phyloP scores from a whole-genome alignment of 345 rosid species.

The Citrus maxima region DNA sequence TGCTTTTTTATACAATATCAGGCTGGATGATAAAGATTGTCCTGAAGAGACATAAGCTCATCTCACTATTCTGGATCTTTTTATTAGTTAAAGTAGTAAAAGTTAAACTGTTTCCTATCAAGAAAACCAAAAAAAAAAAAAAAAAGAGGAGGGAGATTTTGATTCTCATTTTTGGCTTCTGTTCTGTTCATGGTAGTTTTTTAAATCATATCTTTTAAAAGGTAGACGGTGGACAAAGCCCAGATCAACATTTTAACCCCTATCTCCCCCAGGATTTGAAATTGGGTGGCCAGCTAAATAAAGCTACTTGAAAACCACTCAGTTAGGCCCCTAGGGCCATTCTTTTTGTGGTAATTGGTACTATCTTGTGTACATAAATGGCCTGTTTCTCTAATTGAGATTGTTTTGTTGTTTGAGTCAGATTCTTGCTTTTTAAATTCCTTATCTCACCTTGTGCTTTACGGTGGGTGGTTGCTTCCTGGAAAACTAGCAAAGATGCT shows the following conservation, averaged over 20 bases:
- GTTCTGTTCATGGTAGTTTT: neutral
- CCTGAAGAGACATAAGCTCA: neutral
- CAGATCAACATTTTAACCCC: too few species aligned
- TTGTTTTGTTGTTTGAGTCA: slow-evolving; percentile 4
- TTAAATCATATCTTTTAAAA: too few species aligned
- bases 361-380: neutral
- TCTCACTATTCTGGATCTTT: neutral
- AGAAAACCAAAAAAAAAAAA: neutral
- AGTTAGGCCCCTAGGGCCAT: too few species aligned
- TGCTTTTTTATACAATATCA: neutral
- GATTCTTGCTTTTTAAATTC: neutral
- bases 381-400: neutral
- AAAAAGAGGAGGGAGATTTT: neutral
- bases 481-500: slow-evolving; percentile 86
- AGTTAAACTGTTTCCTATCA: neutral
- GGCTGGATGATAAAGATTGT: neutral
- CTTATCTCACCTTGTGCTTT: neutral
- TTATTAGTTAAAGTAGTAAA: neutral
- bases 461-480: slow-evolving; percentile 78
- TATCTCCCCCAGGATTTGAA: too few species aligned
- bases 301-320: too few species aligned
- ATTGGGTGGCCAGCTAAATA: too few species aligned
- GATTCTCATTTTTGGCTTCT: neutral
- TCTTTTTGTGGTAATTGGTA: neutral
- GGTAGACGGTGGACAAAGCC: too few species aligned